Evolutionary conservation across 192 early-diverging fungal species (phyloP).

Genomic region (Ambispora gerdemannii): DNA sequence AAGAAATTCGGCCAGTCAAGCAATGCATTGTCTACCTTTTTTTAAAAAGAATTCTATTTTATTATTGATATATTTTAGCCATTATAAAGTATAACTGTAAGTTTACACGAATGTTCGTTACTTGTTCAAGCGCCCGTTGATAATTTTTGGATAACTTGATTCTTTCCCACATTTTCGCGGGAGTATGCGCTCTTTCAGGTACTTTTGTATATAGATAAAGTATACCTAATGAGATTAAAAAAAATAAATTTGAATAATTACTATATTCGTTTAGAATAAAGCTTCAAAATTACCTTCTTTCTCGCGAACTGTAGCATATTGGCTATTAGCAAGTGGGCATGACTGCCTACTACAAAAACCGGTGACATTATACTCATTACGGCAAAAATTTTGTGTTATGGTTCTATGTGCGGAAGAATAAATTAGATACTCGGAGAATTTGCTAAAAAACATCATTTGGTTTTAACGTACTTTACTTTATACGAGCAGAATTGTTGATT

Average conservation of each 20-base stretch:
- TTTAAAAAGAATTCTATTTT: neutral
- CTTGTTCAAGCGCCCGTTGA: conserved; percentile 75
- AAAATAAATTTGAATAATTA: conserved; percentile 7
- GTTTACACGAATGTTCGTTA: conserved; percentile 17
- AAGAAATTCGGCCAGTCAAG: conserved; percentile 89
- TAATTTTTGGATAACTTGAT: conserved; percentile 89
- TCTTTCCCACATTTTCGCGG: conserved; percentile 90
- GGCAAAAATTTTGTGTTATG: conserved; percentile 84
- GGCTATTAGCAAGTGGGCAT: conserved; percentile 92
- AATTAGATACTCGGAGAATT: neutral
- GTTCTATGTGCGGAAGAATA: conserved; percentile 52
- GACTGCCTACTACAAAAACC: conserved; percentile 92
- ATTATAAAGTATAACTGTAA: neutral
- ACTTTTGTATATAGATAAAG: conserved; percentile 94
- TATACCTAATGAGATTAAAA: conserved; percentile 42
- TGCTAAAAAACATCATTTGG: conserved; percentile 1
- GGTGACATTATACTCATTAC: conserved; percentile 94
- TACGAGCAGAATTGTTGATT: conserved; percentile 97
- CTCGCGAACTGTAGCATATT: conserved; percentile 94
- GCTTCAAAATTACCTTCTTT: conserved; percentile 49
- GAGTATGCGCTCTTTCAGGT: conserved; percentile 91
- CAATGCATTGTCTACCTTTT: conserved; percentile 84
- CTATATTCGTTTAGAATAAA: neutral
- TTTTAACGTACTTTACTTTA: conserved; percentile 83
- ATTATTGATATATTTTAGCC: neutral